Base-by-base conservation (phyloP, 306 rosid genomes). In the Vigna unguiculata region DNA sequence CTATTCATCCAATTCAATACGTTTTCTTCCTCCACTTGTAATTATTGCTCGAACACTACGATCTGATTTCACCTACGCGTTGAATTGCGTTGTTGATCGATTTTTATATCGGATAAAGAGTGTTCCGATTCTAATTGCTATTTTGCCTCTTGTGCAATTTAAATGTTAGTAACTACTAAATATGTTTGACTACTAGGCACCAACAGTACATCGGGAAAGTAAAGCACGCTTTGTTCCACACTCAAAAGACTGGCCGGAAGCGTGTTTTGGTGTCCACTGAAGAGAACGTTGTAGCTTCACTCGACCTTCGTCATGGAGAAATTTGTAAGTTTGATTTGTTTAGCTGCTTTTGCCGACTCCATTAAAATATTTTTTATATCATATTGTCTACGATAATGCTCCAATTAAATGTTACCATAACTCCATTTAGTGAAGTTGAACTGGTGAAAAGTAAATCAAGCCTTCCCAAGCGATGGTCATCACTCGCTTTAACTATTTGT, bases 291-390 rank as follows among this genome's bases (percentile, higher is more conserved):
- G 70, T 96, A 69, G 98, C 99, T n/a, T 96, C 99, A 7, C 98
- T 96, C 41, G 98, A 96, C 85, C 99, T 96, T 78, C 97, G 99
- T 51, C 99, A 72, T 40, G 99, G 99, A 81, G 98, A 93, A 84
- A 92, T 96, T 75, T 89, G 99, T 96, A 77, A 65, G 98, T 77
- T 15, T 53, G 9, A 51, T 43, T 73, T 65, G 45, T 32, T 32
- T 47, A 3, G 28, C 24, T 51, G 64, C 38, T 55, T 38, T 38
- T 53, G 61, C 15, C 12, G 19, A 62, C 30, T 64, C 40, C 30
- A 16, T 19, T 72, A 41, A 30, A 61, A 75, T 75, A 24, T 21
- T 78, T 66, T 19, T 40, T 60, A 25, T 11, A 11, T 12, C 8
- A 36, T 49, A 45, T 16, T 24, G 55, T 66, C 9, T 30, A 6